Evolutionary conservation across 2,329 filamentous ascomycete species (phyloP).

Genomic region (Botrytis sinoallii): DNA sequence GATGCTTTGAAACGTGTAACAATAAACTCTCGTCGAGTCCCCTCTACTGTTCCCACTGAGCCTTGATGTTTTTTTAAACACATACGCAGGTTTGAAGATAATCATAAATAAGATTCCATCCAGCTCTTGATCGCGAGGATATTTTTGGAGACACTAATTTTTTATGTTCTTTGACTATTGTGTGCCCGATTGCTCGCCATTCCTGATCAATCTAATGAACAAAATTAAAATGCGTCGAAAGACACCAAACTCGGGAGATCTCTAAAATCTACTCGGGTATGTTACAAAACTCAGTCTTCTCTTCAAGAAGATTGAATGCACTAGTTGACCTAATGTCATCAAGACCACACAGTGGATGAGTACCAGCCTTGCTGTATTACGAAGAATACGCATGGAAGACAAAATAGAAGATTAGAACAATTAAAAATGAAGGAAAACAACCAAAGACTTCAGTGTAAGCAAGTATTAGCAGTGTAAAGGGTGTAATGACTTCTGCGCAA

Average conservation of each 20-base stretch:
- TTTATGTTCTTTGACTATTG: not conserved
- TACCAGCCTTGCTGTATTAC: not conserved
- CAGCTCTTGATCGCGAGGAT: not conserved
- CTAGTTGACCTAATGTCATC: not conserved
- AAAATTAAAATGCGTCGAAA: not conserved
- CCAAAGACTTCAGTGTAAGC: not conserved
- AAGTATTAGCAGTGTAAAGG: not conserved
- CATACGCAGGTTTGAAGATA: too few species aligned
- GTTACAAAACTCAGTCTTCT: not conserved
- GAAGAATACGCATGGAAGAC: not conserved
- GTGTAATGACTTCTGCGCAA: not conserved
- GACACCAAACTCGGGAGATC: not conserved
- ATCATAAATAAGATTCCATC: not conserved
- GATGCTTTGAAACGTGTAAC: not conserved
- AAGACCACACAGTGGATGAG: not conserved
- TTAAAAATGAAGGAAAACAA: not conserved
- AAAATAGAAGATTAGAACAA: not conserved
- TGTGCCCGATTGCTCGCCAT: not conserved
- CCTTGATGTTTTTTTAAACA: too few species aligned
- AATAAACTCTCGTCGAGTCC: not conserved
- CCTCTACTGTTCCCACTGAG: not conserved
- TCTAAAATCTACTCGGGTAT: not conserved
- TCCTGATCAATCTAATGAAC: not conserved
- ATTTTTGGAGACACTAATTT: not conserved
- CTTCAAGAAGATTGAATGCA: not conserved